phyloP scores from a whole-genome alignment of 176 grass and related monocot genomes.

The Rhynchospora pubera region DNA sequence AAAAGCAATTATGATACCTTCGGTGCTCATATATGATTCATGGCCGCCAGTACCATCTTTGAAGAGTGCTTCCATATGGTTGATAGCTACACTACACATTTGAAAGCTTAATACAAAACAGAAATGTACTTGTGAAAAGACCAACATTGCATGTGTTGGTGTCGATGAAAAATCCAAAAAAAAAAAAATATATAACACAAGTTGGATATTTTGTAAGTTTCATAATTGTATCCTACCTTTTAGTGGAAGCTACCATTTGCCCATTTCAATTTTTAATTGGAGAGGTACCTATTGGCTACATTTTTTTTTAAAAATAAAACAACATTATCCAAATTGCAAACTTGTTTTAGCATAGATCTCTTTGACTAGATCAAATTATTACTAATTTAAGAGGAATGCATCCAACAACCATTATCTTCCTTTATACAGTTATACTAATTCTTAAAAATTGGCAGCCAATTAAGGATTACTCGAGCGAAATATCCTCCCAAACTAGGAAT shows the following conservation, averaged over 20 bases:
- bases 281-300: background rate
- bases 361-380: constrained; percentile 1
- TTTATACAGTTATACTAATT: constrained; percentile 14
- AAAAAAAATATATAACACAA: constrained; percentile 8
- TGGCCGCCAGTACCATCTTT: constrained; percentile 78
- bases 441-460: background rate
- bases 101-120: constrained; percentile 20
- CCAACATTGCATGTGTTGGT: background rate
- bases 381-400: background rate
- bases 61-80: constrained; percentile 80
- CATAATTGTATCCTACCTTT: background rate
- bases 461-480: background rate
- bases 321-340: background rate
- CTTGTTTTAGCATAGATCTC: background rate
- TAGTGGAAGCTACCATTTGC: background rate
- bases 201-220: background rate
- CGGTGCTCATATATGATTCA: constrained; percentile 60
- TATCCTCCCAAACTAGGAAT: background rate
- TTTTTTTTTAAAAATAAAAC: background rate
- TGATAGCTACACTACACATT: constrained; percentile 62
- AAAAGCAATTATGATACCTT: constrained; percentile 38
- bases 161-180: background rate
- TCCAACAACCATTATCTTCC: background rate
- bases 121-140: background rate
- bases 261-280: background rate